Conservation (phyloP, 306 rosid species). For the Cicer yamashitae region DNA sequence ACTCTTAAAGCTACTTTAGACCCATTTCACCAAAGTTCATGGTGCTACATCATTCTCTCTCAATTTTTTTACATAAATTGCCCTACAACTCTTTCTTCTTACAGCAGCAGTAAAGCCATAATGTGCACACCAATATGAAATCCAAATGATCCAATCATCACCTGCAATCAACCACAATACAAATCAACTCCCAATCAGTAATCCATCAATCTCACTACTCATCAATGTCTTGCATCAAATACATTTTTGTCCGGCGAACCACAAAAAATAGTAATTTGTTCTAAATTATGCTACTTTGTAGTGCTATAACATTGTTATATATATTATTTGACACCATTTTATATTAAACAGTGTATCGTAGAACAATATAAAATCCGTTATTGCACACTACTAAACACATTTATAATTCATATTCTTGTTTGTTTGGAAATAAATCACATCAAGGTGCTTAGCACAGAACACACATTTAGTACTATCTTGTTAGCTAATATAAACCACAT, state of each 20-base stretch:
- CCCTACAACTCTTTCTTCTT: constrained; percentile 42
- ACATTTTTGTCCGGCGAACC: too few relatives aligned
- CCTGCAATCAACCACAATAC: constrained; percentile 62
- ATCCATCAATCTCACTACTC: constrained; percentile 34
- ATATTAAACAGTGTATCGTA: too few relatives aligned
- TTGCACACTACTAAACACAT: background rate
- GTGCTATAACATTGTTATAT: too few relatives aligned
- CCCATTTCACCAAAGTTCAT: constrained; percentile 37
- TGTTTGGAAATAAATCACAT: constrained; percentile 4
- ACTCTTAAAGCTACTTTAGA: constrained; percentile 72
- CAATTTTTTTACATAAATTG: constrained; percentile 41
- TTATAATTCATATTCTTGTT: background rate
- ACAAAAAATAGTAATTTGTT: too few relatives aligned
- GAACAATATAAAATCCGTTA: too few relatives aligned
- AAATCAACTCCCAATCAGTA: constrained; percentile 50
- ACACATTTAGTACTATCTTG: background rate
- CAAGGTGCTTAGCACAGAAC: background rate
- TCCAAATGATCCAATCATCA: constrained; percentile 61
- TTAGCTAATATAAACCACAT: background rate
- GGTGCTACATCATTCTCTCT: constrained; percentile 30
- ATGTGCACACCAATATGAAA: constrained; percentile 52
- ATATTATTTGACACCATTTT: too few relatives aligned
- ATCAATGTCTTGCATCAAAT: constrained; percentile 13
- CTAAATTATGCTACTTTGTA: too few relatives aligned
- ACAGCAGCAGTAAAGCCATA: constrained; percentile 56